Conservation (phyloP, 1,139 yeast genomes). For the Kodamaea plutei region DNA sequence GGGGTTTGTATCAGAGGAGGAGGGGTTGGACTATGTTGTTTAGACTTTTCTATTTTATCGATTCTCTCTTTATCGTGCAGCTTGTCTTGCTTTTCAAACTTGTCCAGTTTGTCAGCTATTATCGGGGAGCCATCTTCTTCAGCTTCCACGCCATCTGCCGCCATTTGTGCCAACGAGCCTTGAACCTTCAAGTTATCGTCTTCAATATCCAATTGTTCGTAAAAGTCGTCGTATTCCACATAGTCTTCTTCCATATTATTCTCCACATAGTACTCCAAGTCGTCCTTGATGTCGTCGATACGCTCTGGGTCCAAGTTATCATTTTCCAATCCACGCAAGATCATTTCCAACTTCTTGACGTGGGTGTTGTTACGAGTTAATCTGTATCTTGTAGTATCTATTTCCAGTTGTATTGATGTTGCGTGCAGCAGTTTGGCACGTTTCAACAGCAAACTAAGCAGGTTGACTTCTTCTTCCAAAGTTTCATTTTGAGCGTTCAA, state of each 20-base stretch:
- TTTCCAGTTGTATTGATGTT: slow-evolving; percentile 39
- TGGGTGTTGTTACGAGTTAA: slow-evolving; percentile 81
- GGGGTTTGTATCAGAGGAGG: slow-evolving; percentile 12
- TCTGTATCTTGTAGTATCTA: slow-evolving; percentile 60
- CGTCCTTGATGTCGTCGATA: slow-evolving; percentile 79
- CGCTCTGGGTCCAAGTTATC: slow-evolving; percentile 80
- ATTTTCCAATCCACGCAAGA: slow-evolving; percentile 75
- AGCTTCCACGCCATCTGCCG: slow-evolving; percentile 26
- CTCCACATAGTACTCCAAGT: slow-evolving; percentile 89
- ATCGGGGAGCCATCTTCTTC: slow-evolving; percentile 3
- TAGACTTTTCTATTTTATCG: slow-evolving; percentile 1
- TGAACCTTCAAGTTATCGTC: slow-evolving; percentile 53
- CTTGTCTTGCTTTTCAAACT: slow-evolving; percentile 1
- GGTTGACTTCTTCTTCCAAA: slow-evolving; percentile 73
- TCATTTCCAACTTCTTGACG: slow-evolving; percentile 69
- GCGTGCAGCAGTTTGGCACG: slow-evolving; percentile 49
- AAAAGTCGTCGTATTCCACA: slow-evolving; percentile 91
- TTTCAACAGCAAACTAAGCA: slow-evolving; percentile 37
- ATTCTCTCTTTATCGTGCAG: background rate
- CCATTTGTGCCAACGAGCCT: slow-evolving; percentile 44
- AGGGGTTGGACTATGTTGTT: slow-evolving; percentile 1
- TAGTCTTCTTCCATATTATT: slow-evolving; percentile 95
- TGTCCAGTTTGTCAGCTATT: background rate
- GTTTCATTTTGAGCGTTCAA: slow-evolving; percentile 77
- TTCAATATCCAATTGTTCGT: slow-evolving; percentile 79